Percentiles rank a stretch among this genome's conserved stretches.
Conservation (phyloP, 106 monocot genomes). For the Agapanthus africanus region DNA sequence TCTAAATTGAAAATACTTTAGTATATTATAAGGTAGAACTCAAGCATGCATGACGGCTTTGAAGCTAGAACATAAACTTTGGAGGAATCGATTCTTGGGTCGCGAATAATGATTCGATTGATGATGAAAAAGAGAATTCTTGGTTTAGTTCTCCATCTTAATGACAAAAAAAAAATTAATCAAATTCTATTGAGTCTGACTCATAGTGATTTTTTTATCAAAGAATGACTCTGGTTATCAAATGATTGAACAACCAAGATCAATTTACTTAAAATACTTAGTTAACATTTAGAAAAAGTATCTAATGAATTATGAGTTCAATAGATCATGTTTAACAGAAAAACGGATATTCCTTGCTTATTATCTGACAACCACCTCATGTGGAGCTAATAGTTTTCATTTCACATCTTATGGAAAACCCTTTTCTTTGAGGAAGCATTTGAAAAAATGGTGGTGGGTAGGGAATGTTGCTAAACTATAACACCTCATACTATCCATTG, state of each 20-base stretch:
- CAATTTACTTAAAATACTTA: not conserved
- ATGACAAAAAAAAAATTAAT: not conserved
- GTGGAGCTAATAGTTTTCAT: conserved; percentile 8
- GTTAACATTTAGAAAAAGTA: conserved; percentile 5
- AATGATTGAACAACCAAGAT: conserved; percentile 4
- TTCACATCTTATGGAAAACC: conserved; percentile 7
- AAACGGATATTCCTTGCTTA: conserved; percentile 7
- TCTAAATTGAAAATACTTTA: too few species aligned
- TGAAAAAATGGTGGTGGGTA: too few species aligned
- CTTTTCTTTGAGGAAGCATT: too few species aligned
- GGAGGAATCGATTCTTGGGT: too few species aligned
- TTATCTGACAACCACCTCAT: conserved; percentile 1
- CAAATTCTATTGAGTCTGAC: conserved; percentile 10
- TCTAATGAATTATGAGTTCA: conserved; percentile 9
- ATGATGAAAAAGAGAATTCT: not conserved
- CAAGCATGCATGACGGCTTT: too few species aligned
- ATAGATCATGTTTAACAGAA: conserved; percentile 10
- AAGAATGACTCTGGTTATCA: not conserved
- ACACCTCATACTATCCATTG: too few species aligned
- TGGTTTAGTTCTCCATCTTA: conserved; percentile 2
- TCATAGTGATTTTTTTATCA: conserved; percentile 1
- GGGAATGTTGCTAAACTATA: too few species aligned
- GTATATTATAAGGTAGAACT: too few species aligned
- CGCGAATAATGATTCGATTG: too few species aligned
- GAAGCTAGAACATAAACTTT: too few species aligned